Evolutionary conservation across 2,329 filamentous ascomycete species (phyloP), one percentile per base, ranked within the genome.

Genomic region (Stagonosporopsis cucurbitacearum): DNA sequence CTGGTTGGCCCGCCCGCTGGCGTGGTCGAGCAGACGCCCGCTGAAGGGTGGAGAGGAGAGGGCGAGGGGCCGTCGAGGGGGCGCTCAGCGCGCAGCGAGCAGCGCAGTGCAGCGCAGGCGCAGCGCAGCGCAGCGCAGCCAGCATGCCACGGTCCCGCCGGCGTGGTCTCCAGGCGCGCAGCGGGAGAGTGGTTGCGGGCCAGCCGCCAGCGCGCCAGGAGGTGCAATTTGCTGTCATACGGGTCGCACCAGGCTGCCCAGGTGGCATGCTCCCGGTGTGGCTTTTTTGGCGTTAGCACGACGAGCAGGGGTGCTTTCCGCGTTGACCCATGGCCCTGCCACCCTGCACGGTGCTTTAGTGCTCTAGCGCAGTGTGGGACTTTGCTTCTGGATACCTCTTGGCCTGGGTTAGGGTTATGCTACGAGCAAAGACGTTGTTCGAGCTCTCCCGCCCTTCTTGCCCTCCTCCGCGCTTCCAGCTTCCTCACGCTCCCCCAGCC

Each of bases 401-500:
- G 51, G 43, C 43, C 35, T 63, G 63, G 60, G 60, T 65, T 60
- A 65, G 63, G 63, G 58, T 61, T 64, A 49, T 47, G 50, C 30
- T 51, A 36, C 47, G 35, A 37, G 58, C 59, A 60, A 65, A 57
- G 63, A 67, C 59, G 63, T 63, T 67, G 59, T 52, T 52, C 35
- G 58, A 62, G 57, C 57, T 57, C 59, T 44, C 58, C 58, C 60
- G 55, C 57, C 59, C 64, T 60, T 67, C 63, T 59, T 57, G 55
- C 59, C 65, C 62, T 59, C 58, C 58, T 62, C 63, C 58, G 41
- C 53, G 62, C 61, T 62, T 63, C 54, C 47, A 51, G 53, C 47
- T 56, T 48, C 62, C 57, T 65, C 65, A 58, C 66, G 58, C 59
- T 66, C 53, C 37, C 55, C 59, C 51, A 58, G 58, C 54, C 64